phyloP scores from a whole-genome alignment of 2,329 filamentous ascomycete genomes.

The Aspergillus alliaceus region DNA sequence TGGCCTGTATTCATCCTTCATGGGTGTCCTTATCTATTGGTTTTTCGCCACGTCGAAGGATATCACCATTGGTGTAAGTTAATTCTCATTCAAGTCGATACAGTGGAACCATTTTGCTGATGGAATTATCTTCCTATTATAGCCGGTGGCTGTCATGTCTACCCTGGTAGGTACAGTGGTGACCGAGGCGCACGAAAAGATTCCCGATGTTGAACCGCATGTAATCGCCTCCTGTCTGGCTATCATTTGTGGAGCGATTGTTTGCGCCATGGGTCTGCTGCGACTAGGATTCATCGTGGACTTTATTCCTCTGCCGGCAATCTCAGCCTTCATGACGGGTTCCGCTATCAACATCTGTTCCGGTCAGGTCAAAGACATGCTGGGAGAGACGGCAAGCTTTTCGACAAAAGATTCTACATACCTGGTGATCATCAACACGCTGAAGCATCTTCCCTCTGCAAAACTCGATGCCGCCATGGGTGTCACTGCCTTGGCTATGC shows the following conservation, averaged over 20 bases:
- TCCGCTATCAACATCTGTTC: constrained; percentile 85
- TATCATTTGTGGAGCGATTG: constrained; percentile 73
- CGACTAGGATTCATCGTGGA: constrained; percentile 89
- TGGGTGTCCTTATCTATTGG: constrained; percentile 94
- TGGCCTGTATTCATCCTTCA: constrained; percentile 92
- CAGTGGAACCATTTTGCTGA: not conserved
- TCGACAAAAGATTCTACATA: constrained; percentile 78
- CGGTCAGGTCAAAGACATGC: constrained; percentile 77
- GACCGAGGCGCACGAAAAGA: constrained; percentile 55
- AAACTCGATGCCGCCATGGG: constrained; percentile 84
- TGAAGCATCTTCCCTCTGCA: constrained; percentile 68
- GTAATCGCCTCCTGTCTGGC: constrained; percentile 77
- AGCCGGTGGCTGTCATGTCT: constrained; percentile 95
- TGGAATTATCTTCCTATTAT: constrained; percentile 3
- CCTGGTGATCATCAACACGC: constrained; percentile 75
- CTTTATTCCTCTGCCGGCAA: constrained; percentile 83
- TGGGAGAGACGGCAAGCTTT: constrained; percentile 69
- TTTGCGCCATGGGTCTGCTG: constrained; percentile 74
- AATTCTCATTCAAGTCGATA: not conserved
- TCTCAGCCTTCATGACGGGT: constrained; percentile 96
- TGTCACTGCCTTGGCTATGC: constrained; percentile 72
- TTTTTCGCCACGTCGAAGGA: constrained; percentile 98
- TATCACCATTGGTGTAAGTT: constrained; percentile 86
- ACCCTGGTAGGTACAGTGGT: constrained; percentile 85
- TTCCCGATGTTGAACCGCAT: constrained; percentile 59